These are phyloP conservation scores for Hypericum androsaemum DNA, from an alignment of 345 rosid species.

Conservation along the genomic window DNA sequence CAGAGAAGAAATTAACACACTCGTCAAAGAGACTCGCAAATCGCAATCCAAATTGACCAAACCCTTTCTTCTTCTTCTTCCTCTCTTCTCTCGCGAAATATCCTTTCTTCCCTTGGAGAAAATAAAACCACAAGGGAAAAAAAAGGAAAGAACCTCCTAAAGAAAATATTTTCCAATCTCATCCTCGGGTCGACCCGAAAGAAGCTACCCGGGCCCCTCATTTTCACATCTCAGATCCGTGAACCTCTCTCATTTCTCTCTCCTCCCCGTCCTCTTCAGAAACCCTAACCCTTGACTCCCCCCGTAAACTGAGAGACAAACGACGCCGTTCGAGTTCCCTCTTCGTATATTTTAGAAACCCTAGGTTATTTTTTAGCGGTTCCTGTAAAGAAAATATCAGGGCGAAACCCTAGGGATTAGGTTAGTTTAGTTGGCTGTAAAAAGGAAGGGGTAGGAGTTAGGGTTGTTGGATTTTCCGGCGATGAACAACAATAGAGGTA, in stretches of 20 bases:
- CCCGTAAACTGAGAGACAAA: not conserved
- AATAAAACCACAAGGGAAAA: too few relatives aligned
- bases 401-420: too few relatives aligned
- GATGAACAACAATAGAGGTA: slow-evolving; percentile 68
- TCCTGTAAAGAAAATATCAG: too few relatives aligned
- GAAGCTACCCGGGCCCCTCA: not conserved
- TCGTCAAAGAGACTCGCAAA: too few relatives aligned
- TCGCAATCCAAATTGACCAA: too few relatives aligned
- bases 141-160: too few relatives aligned
- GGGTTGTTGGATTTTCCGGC: slow-evolving; percentile 20
- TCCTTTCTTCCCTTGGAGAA: too few relatives aligned
- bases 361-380: slow-evolving; percentile 6
- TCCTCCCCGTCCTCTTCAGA: not conserved
- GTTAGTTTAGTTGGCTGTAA: not conserved
- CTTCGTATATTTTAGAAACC: slow-evolving; percentile 8
- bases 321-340: not conserved
- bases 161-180: too few relatives aligned
- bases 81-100: too few relatives aligned
- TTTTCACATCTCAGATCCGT: slow-evolving; percentile 23
- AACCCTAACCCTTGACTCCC: not conserved
- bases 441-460: slow-evolving; percentile 16
- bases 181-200: too few relatives aligned
- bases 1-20: too few relatives aligned
- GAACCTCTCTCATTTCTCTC: slow-evolving; percentile 10
- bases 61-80: too few relatives aligned